Percentiles rank a stretch among this genome's conserved stretches.
phyloP scores from a whole-genome alignment of 148 eudicot species.

The Pharnaceum exiguum region DNA sequence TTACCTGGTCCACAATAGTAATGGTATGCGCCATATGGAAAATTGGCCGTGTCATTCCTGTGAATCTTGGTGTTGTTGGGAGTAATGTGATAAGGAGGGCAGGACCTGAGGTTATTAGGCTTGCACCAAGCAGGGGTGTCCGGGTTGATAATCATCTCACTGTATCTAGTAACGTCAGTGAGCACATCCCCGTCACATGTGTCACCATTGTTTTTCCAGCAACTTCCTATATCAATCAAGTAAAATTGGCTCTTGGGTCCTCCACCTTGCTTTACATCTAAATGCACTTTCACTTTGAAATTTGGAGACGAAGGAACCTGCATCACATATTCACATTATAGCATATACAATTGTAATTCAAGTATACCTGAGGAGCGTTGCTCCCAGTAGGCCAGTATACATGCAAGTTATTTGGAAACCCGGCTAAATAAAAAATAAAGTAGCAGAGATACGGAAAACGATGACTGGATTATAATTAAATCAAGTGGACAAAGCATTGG shows the following conservation, averaged over 20 bases:
- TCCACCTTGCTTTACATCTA: conserved; percentile 75
- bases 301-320: conserved; percentile 82
- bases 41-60: conserved; percentile 55
- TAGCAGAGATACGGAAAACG: no score
- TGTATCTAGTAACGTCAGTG: conserved; percentile 74
- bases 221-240: conserved; percentile 77
- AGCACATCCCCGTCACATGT: conserved; percentile 71
- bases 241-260: conserved; percentile 87
- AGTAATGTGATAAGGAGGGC: conserved; percentile 80
- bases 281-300: conserved; percentile 58
- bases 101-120: conserved; percentile 36
- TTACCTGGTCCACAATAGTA: conserved; percentile 79
- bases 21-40: conserved; percentile 80
- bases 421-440: no score
- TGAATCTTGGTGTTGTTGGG: conserved; percentile 50
- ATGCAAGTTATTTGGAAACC: no score
- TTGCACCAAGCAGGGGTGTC: conserved; percentile 57
- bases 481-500: no score
- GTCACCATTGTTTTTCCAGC: conserved; percentile 78
- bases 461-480: no score
- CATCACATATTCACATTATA: no score
- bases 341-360: no score
- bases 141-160: conserved; percentile 88
- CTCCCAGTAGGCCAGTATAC: no score
- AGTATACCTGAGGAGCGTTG: no score